These are phyloP conservation scores for Hemileccinum rubropunctum DNA, from an alignment of 768 basidiomycete species.

Conservation along the genomic window DNA sequence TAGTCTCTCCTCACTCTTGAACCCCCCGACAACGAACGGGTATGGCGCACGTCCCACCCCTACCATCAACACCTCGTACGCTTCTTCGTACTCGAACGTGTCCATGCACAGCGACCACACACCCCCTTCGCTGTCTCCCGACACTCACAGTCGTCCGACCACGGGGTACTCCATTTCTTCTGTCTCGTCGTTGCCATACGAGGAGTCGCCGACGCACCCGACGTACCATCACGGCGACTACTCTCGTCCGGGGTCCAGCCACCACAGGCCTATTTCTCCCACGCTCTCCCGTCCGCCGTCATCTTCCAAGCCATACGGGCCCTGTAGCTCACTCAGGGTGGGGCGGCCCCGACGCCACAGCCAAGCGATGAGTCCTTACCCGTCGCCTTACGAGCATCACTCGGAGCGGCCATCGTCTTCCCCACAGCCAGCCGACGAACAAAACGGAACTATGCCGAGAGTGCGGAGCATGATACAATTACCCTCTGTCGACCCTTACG, in stretches of 20 bases:
- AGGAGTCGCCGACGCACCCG: conserved; percentile 43
- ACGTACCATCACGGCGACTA: conserved; percentile 52
- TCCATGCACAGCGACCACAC: conserved; percentile 67
- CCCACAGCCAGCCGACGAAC: conserved; percentile 60
- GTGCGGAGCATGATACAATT: conserved; percentile 84
- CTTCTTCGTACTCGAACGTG: conserved; percentile 64
- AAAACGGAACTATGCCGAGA: conserved; percentile 54
- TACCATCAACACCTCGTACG: conserved; percentile 70
- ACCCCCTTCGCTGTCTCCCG: conserved; percentile 73
- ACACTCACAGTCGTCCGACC: conserved; percentile 67
- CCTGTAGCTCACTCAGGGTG: conserved; percentile 58
- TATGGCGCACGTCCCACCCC: conserved; percentile 55
- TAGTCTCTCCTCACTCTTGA: conserved; percentile 74
- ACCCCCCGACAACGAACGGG: conserved; percentile 51
- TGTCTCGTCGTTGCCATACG: conserved; percentile 73
- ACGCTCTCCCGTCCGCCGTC: conserved; percentile 67
- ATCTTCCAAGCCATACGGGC: conserved; percentile 54
- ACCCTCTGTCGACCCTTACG: conserved; percentile 67
- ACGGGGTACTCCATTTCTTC: conserved; percentile 86
- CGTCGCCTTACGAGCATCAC: conserved; percentile 72
- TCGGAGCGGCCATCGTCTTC: conserved; percentile 70
- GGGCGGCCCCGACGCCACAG: conserved; percentile 76
- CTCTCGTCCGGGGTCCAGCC: conserved; percentile 71
- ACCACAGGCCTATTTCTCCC: conserved; percentile 63
- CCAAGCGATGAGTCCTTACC: conserved; percentile 86